Conservation (phyloP, 306 rosid species). For the Quercus bicolor region DNA sequence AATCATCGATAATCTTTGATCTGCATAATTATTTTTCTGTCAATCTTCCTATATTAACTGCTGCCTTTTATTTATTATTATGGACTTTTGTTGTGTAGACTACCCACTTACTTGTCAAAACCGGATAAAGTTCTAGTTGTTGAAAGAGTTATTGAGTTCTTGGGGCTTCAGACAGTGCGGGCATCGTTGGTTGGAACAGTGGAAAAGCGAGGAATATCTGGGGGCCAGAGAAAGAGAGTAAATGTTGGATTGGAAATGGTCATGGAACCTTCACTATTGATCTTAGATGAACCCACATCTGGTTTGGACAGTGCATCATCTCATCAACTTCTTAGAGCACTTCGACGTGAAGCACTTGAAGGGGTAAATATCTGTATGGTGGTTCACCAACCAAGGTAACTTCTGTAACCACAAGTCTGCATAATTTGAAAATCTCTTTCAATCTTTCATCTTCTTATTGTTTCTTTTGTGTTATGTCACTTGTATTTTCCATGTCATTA, state of each 20-base stretch:
- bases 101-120: conserved; percentile 64
- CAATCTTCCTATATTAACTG: not conserved
- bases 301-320: conserved; percentile 99
- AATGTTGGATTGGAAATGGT: conserved; percentile 99
- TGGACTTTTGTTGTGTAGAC: conserved; percentile 38
- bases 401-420: conserved; percentile 12
- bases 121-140: conserved; percentile 80
- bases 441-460: not conserved
- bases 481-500: too few relatives aligned
- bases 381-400: conserved; percentile 99
- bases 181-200: conserved; percentile 88
- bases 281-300: conserved; percentile 95
- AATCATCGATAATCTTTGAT: not conserved
- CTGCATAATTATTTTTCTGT: conserved; percentile 11
- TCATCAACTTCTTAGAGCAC: conserved; percentile 87
- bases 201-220: conserved; percentile 93
- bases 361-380: conserved; percentile 95
- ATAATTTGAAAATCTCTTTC: conserved; percentile 7
- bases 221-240: conserved; percentile 96
- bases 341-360: conserved; percentile 93
- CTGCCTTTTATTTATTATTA: conserved; percentile 9
- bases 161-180: conserved; percentile 92
- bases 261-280: conserved; percentile 95
- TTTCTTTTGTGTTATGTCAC: not conserved
- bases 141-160: conserved; percentile 82